These are phyloP conservation scores for Colletotrichum theobromicola DNA, from an alignment of 2,329 filamentous ascomycete species.

Conservation along the genomic window DNA sequence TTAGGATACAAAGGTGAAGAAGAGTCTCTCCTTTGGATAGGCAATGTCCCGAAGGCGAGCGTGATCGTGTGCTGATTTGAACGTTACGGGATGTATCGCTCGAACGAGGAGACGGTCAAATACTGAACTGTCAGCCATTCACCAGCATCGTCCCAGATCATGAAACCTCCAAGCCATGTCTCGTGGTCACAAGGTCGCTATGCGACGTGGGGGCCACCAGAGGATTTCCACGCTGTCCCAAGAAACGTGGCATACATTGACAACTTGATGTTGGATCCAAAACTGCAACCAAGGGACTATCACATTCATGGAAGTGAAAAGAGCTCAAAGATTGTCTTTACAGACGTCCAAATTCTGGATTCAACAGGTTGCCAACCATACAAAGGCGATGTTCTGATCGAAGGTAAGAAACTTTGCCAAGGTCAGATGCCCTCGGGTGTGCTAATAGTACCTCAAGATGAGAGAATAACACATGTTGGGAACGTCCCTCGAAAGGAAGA, in stretches of 20 bases:
- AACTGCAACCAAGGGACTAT: not conserved
- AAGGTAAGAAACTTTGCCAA: not conserved
- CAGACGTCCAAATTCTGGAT: not conserved
- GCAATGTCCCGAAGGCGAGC: fast-evolving
- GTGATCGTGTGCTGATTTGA: not conserved
- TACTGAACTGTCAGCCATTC: fast-evolving
- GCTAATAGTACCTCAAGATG: not conserved
- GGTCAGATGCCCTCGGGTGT: fast-evolving
- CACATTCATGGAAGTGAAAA: not conserved
- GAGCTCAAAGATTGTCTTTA: not conserved
- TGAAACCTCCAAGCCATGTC: not conserved
- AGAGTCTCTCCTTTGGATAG: fast-evolving
- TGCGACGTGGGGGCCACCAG: not conserved
- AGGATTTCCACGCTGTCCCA: not conserved
- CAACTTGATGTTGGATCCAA: not conserved
- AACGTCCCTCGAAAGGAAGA: not conserved
- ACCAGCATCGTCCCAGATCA: not conserved
- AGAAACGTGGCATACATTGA: not conserved
- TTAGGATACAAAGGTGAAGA: not conserved
- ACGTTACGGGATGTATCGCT: not conserved
- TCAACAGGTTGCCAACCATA: not conserved
- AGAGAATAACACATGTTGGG: not conserved
- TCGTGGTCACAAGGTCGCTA: not conserved
- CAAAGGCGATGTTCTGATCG: not conserved
- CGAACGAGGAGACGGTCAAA: not conserved